Evolutionary conservation across 2,329 filamentous ascomycete genomes (phyloP).

Genomic region (Penicillium sp.): DNA sequence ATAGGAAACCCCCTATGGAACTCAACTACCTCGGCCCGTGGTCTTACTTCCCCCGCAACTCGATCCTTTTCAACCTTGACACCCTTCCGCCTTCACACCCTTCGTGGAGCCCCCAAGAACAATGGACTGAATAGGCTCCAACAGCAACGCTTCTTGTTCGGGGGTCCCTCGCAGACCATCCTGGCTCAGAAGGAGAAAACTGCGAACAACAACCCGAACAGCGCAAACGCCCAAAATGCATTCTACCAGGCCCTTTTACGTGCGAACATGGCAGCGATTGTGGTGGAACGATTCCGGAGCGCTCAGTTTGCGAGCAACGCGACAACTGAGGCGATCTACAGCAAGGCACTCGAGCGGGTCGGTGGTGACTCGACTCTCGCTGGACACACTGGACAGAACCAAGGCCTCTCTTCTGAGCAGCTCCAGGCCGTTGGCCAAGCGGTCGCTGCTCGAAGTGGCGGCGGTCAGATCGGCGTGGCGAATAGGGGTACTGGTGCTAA

Average conservation of each 20-base stretch:
- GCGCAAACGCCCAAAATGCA: conserved; percentile 83
- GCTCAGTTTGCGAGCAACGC: conserved; percentile 80
- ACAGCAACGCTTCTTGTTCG: conserved; percentile 41
- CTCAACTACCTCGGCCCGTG: conserved; percentile 17
- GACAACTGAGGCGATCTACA: conserved; percentile 75
- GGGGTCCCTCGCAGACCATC: conserved; percentile 53
- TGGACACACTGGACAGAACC: conserved; percentile 27
- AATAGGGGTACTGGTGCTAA: conserved; percentile 67
- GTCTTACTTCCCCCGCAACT: conserved; percentile 14
- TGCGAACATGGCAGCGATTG: conserved; percentile 89
- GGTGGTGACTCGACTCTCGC: conserved; percentile 45
- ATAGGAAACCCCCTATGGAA: conserved; percentile 19
- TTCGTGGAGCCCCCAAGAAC: conserved; percentile 22
- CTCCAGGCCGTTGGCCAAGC: conserved; percentile 80
- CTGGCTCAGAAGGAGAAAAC: conserved; percentile 85
- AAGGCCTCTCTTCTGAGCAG: conserved; percentile 58
- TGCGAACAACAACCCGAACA: conserved; percentile 88
- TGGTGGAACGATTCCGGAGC: conserved; percentile 86
- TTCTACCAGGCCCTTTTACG: conserved; percentile 91
- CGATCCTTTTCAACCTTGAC: conserved; percentile 28
- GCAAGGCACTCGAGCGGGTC: conserved; percentile 68
- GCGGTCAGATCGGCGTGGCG: conserved; percentile 61
- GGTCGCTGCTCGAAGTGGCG: conserved; percentile 69
- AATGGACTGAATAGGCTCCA: conserved; percentile 30
- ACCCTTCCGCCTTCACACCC: conserved; percentile 25